Percentiles rank a stretch among this genome's conserved stretches.
phyloP scores from a whole-genome alignment of 2,329 filamentous ascomycete genomes.

The Grosmannia clavigera region DNA sequence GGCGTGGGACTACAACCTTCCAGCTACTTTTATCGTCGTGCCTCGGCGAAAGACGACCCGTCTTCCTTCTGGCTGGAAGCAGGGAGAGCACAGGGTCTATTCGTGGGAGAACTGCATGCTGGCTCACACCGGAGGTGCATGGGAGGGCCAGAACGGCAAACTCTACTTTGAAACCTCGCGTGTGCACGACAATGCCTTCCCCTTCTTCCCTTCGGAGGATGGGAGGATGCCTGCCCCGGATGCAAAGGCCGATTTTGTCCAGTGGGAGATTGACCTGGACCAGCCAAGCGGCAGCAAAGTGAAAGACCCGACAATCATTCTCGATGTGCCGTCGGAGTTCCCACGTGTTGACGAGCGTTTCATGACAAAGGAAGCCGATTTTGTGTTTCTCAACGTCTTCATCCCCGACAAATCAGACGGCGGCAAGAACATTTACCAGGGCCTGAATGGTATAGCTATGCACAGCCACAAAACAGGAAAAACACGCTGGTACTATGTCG shows the following conservation, averaged over 20 bases:
- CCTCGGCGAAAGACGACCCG: conserved; percentile 7
- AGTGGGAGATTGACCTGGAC: conserved; percentile 25
- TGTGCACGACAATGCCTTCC: conserved; percentile 25
- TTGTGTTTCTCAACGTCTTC: background rate
- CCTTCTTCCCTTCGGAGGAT: conserved; percentile 25
- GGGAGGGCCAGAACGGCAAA: conserved; percentile 23
- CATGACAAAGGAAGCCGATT: background rate
- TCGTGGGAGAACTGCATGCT: conserved; percentile 20
- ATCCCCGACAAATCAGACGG: background rate
- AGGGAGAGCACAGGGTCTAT: conserved; percentile 15
- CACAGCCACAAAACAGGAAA: background rate
- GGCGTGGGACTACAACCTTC: conserved; percentile 18
- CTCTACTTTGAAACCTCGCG: conserved; percentile 25
- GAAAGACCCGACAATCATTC: conserved; percentile 17
- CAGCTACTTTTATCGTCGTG: conserved; percentile 12
- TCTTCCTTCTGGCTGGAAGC: conserved; percentile 13
- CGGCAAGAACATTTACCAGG: background rate
- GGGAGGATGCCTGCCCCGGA: conserved; percentile 18
- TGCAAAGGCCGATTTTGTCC: conserved; percentile 27
- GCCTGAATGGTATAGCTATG: background rate
- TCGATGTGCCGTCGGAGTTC: conserved; percentile 16
- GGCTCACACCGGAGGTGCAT: conserved; percentile 28
- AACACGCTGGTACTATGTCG: background rate
- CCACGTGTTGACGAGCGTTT: conserved; percentile 32
- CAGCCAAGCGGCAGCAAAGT: conserved; percentile 17